A percentile compares a stretch with the other conserved stretches of the same genome.
Conservation (phyloP, 148 eudicot genomes). For the Fagopyrum homotropicum region DNA sequence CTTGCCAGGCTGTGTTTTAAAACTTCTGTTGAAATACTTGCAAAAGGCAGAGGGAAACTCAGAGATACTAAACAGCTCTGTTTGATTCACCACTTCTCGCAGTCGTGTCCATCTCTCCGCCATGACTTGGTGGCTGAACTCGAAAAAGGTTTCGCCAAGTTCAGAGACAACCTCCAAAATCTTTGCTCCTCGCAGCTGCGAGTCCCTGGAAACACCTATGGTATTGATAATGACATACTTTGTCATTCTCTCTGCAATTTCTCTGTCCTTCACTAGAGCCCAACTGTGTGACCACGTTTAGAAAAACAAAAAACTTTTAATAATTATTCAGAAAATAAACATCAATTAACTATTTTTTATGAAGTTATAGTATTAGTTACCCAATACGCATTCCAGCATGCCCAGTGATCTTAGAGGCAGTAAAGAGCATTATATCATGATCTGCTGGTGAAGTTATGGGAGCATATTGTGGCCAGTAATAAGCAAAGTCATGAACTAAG, state of each 20-base stretch:
- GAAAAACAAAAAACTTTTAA: too few relatives aligned
- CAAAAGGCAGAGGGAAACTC: constrained; percentile 53
- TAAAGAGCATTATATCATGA: constrained; percentile 83
- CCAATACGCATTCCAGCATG: constrained; percentile 94
- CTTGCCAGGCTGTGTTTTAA: constrained; percentile 70
- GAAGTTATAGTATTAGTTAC: constrained; percentile 23
- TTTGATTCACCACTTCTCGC: constrained; percentile 47
- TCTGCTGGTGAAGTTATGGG: constrained; percentile 70
- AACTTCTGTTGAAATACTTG: constrained; percentile 43
- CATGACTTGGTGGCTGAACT: constrained; percentile 40
- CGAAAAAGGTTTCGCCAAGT: constrained; percentile 38
- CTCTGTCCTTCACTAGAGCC: constrained; percentile 79
- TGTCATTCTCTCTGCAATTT: constrained; percentile 77
- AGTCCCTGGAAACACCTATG: constrained; percentile 92
- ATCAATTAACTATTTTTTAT: background rate
- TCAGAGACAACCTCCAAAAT: constrained; percentile 52
- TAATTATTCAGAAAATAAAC: too few relatives aligned
- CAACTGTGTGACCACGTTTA: constrained; percentile 44
- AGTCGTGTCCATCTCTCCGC: constrained; percentile 68
- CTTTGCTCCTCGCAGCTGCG: constrained; percentile 86
- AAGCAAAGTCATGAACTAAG: constrained; percentile 77
- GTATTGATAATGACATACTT: constrained; percentile 73
- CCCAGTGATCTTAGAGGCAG: constrained; percentile 91
- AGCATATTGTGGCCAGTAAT: constrained; percentile 98
- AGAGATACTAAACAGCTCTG: constrained; percentile 49